These are phyloP conservation scores for Puccinia hordei DNA, from an alignment of 1,284 basidiomycete species.

Conservation along the genomic window DNA sequence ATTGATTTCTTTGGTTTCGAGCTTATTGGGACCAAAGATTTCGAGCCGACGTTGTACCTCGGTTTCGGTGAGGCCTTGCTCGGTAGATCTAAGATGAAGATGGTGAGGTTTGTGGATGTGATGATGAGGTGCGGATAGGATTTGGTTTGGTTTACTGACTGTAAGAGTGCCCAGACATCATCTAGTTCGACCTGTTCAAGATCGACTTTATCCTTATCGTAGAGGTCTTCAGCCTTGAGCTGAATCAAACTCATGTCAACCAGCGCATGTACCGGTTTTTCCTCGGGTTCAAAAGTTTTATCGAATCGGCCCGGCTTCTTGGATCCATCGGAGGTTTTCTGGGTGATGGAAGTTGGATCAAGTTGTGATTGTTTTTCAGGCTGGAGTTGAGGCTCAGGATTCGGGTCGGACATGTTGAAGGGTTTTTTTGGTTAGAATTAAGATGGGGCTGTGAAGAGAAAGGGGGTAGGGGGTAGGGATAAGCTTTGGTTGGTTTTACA, in stretches of 20 bases:
- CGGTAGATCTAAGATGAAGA: slow-evolving; percentile 73
- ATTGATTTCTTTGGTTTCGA: slow-evolving; percentile 86
- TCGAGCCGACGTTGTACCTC: slow-evolving; percentile 82
- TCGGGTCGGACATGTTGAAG: slow-evolving; percentile 1
- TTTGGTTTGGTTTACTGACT: slow-evolving; percentile 65
- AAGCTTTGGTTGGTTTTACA: no score
- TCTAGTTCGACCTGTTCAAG: slow-evolving; percentile 94
- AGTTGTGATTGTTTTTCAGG: slow-evolving; percentile 7
- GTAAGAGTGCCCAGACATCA: slow-evolving; percentile 93
- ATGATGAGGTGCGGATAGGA: not conserved
- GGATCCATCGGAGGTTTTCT: slow-evolving; percentile 38
- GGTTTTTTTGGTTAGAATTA: not conserved
- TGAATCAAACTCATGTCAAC: slow-evolving; percentile 67
- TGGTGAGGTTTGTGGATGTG: slow-evolving; percentile 65
- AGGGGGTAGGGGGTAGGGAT: not conserved
- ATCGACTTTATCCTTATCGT: slow-evolving; percentile 98
- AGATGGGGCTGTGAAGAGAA: no score
- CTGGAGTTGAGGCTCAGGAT: not conserved
- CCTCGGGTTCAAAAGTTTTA: slow-evolving; percentile 47
- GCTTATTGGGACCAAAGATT: slow-evolving; percentile 94
- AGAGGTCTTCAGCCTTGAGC: slow-evolving; percentile 89
- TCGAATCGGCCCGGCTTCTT: slow-evolving; percentile 32
- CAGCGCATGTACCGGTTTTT: slow-evolving; percentile 54
- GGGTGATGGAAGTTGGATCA: not conserved
- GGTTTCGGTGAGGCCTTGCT: slow-evolving; percentile 73